Conservation (phyloP, 345 rosid species). For the Eutrema yunnanense region DNA sequence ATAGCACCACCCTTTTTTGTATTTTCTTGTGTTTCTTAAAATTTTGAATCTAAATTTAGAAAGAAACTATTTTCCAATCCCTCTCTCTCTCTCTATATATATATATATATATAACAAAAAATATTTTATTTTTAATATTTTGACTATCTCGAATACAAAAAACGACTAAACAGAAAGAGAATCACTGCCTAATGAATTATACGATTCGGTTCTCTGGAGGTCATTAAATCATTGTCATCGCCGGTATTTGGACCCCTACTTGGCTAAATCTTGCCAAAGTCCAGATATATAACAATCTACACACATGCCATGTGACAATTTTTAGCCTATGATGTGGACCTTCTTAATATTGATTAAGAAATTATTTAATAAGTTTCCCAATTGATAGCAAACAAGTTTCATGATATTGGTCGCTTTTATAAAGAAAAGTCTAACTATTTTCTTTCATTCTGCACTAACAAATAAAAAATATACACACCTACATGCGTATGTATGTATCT, state of each 20-base stretch:
- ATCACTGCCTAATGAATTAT: constrained; percentile 38
- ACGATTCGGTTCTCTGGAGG: neutral
- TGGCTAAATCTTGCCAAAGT: constrained; percentile 18
- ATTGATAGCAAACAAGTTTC: constrained; percentile 11
- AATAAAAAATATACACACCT: neutral
- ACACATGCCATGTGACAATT: constrained; percentile 27
- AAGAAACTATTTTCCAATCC: too few species aligned
- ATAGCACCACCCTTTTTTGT: too few species aligned
- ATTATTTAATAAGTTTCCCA: constrained; percentile 16
- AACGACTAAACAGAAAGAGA: constrained; percentile 1
- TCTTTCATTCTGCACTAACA: constrained; percentile 8
- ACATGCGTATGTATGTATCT: neutral
- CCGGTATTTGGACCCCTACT: constrained; percentile 14
- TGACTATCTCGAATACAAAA: neutral
- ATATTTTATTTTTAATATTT: too few species aligned
- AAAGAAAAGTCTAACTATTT: constrained; percentile 15
- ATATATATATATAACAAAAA: too few species aligned
- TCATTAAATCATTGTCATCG: neutral
- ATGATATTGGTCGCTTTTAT: neutral
- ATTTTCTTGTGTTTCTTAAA: too few species aligned
- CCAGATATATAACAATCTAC: constrained; percentile 7
- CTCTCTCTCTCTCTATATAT: too few species aligned
- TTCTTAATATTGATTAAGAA: neutral
- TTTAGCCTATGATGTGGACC: constrained; percentile 23
- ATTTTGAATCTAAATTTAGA: too few species aligned